Evolutionary conservation across 148 eudicot species (phyloP).

Genomic region (Rhododendron kiyosumense): DNA sequence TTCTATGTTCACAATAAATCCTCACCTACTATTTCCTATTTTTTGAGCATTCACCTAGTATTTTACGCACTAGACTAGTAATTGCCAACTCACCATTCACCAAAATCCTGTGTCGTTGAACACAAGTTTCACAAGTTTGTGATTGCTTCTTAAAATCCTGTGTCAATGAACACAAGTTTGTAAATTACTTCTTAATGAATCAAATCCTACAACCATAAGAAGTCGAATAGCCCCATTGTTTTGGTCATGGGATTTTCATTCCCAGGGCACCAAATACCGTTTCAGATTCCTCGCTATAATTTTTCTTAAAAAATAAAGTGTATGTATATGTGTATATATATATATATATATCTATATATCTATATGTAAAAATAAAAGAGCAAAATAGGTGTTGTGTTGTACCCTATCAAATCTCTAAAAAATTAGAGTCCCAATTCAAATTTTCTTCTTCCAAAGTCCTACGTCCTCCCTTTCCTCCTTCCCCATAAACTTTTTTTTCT

Average conservation of each 20-base stretch:
- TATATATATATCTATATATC: too few relatives aligned
- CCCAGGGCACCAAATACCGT: neutral
- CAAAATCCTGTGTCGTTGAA: neutral
- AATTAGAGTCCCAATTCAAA: too few relatives aligned
- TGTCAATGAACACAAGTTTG: neutral
- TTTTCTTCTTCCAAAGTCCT: too few relatives aligned
- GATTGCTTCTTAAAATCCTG: neutral
- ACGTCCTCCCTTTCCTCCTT: too few relatives aligned
- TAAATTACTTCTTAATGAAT: neutral
- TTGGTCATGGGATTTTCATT: neutral
- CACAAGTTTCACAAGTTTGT: neutral
- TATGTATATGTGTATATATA: too few relatives aligned
- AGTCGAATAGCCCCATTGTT: neutral
- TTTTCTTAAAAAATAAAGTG: too few relatives aligned
- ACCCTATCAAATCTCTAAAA: too few relatives aligned
- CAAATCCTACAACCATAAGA: neutral
- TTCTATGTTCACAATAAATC: neutral
- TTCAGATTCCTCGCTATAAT: too few relatives aligned
- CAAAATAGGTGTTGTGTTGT: too few relatives aligned
- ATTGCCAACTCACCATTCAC: neutral
- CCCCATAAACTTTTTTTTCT: too few relatives aligned
- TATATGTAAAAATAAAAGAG: too few relatives aligned
- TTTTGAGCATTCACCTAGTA: neutral
- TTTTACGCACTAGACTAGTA: neutral
- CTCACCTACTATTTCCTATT: neutral